Evolutionary conservation across 805 yeast species (phyloP), one percentile per base, ranked within the genome.

Genomic region (Yamadazyma kitorensis): DNA sequence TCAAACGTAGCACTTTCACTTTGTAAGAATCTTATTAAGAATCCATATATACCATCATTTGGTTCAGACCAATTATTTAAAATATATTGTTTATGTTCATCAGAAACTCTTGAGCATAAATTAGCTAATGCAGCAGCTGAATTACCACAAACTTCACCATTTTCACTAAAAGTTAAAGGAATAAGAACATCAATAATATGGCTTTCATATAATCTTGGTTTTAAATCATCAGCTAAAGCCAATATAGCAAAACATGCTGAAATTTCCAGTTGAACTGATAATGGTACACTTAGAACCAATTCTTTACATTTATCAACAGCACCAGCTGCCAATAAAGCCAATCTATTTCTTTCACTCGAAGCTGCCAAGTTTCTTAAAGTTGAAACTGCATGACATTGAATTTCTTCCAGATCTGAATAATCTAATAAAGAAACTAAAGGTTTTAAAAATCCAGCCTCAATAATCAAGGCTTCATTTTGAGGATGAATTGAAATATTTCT

Each of bases 91-190:
- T 80, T 74, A 59, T 89, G 89, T 49, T 86, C 89, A 49, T 76
- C 76, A 12, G 67, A 57, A 23, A 91, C 86, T 61, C 96, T 79
- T 4, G 97, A 88, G 47, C 96, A 87, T 49, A 93, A 68, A 55
- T 93, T 93, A 19, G 98, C 98, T 47, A 93, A 73, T 2, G 98
- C 98, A 23, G 98, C 98, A 11, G 98, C 98, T 2, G 96, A 85
- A 61, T 93, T 93, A 37, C 98, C 98, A 59, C 96, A 93, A 12
- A 93, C 97, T 62, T 94, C 98, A 39, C 88, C 84, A 56, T 88
- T 88, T 36, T 75, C 75, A 27, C 94, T 84, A 48, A 77, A 79
- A 2, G 98, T 93, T 57, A 93, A 74, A 22, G 98, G 98, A 39
- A 93, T 81, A 44, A 93, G 73, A 23, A 88, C 96, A 49, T 85